Evolutionary conservation across 2,329 filamentous ascomycete species (phyloP).

Genomic region (Trichophyton simii): DNA sequence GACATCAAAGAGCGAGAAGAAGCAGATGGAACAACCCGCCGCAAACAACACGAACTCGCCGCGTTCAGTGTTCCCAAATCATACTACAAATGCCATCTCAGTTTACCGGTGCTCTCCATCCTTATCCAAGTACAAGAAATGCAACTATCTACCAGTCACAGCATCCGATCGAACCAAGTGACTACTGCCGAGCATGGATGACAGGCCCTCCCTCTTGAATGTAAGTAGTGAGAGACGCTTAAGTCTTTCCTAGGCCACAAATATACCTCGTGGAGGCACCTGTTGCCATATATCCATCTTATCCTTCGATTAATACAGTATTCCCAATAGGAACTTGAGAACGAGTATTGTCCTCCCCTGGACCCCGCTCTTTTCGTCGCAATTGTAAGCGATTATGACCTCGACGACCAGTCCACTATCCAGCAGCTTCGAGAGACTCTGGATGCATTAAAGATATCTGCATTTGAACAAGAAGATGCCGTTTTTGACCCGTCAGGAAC

Average conservation of each 20-base stretch:
- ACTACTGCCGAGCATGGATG: slow-evolving; percentile 3
- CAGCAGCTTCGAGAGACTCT: slow-evolving; percentile 47
- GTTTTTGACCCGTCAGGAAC: slow-evolving; percentile 70
- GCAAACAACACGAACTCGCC: background rate
- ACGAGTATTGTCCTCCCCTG: slow-evolving; percentile 59
- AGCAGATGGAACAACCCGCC: background rate
- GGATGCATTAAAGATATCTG: slow-evolving; percentile 52
- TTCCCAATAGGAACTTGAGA: slow-evolving; percentile 37
- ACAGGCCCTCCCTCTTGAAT: background rate
- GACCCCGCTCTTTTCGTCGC: slow-evolving; percentile 68
- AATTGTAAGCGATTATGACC: slow-evolving; percentile 61
- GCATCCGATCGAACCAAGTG: slow-evolving; percentile 1
- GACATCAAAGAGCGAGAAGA: background rate
- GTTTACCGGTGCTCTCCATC: background rate
- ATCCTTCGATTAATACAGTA: background rate
- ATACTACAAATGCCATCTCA: background rate
- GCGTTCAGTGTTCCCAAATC: background rate
- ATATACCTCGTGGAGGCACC: background rate
- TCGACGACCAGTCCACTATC: slow-evolving; percentile 41
- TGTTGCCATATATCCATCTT: background rate
- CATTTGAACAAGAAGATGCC: slow-evolving; percentile 49
- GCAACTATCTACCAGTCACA: background rate
- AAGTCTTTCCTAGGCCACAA: background rate
- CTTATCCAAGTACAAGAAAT: slow-evolving; percentile 2
- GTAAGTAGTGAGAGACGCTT: background rate